These are phyloP conservation scores for Paratinospora sagittata DNA, from an alignment of 164 flowering plant species.

Conservation along the genomic window DNA sequence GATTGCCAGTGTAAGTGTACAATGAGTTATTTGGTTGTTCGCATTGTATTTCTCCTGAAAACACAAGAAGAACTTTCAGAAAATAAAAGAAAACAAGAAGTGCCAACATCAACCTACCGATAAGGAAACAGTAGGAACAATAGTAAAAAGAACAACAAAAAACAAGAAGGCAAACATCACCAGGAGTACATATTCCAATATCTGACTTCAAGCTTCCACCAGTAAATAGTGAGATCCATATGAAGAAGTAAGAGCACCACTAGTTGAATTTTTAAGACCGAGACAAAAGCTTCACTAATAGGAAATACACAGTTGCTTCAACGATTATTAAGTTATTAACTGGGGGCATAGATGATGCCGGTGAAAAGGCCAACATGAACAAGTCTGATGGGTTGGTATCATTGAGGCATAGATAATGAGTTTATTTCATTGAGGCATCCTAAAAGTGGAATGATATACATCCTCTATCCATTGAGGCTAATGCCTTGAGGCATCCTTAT, in stretches of 20 bases:
- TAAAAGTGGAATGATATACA: no score
- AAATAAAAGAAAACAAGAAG: not conserved
- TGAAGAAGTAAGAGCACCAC: not conserved
- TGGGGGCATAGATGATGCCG: not conserved
- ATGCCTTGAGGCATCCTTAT: no score
- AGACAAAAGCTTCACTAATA: not conserved
- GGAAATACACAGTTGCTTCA: not conserved
- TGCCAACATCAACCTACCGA: not conserved
- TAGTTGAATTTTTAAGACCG: not conserved
- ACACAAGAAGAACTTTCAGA: constrained; percentile 6
- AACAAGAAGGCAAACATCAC: not conserved
- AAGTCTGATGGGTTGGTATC: not conserved
- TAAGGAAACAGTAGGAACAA: not conserved
- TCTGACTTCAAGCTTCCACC: not conserved
- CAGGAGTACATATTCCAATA: not conserved
- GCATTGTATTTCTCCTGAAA: constrained; percentile 86
- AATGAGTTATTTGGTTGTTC: constrained; percentile 96
- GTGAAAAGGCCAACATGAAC: not conserved
- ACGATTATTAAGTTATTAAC: not conserved
- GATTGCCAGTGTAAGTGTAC: constrained; percentile 94
- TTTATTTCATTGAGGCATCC: no score
- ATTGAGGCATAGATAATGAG: no score
- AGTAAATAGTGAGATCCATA: not conserved
- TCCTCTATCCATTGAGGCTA: no score
- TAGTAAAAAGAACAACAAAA: not conserved